These are phyloP conservation scores for Typha latifolia DNA, from an alignment of 176 grass and related monocot genomes.

Conservation along the genomic window DNA sequence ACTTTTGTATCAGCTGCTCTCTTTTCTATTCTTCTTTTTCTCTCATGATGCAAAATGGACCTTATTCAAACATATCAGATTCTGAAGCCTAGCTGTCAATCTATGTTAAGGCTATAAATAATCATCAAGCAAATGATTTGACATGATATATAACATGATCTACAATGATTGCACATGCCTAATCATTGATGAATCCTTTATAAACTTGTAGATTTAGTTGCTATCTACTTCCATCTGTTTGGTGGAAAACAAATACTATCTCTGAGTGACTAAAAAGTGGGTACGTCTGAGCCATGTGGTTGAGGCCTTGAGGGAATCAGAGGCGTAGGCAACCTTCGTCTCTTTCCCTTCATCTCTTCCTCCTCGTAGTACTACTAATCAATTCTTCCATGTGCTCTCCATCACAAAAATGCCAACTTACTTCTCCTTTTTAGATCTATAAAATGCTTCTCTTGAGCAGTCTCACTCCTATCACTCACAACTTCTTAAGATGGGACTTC, in stretches of 20 bases:
- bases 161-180: constrained; percentile 7
- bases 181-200: not conserved
- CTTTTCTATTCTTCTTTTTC: too few species aligned
- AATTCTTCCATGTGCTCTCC: constrained; percentile 1
- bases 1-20: too few species aligned
- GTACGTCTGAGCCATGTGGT: not conserved
- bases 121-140: not conserved
- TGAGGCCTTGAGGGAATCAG: not conserved
- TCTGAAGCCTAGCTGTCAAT: not conserved
- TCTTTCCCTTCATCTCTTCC: not conserved
- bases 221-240: not conserved
- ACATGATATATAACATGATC: constrained; percentile 7
- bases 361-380: not conserved
- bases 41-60: not conserved
- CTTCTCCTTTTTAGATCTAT: not conserved
- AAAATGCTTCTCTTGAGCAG: not conserved
- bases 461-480: not conserved
- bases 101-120: not conserved
- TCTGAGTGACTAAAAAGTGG: not conserved
- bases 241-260: not conserved
- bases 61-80: constrained; percentile 2
- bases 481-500: not conserved
- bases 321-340: not conserved
- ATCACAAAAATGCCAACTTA: not conserved
- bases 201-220: not conserved